Evolutionary conservation across 1,284 basidiomycete species (phyloP).

Genomic region (Grifola frondosa): DNA sequence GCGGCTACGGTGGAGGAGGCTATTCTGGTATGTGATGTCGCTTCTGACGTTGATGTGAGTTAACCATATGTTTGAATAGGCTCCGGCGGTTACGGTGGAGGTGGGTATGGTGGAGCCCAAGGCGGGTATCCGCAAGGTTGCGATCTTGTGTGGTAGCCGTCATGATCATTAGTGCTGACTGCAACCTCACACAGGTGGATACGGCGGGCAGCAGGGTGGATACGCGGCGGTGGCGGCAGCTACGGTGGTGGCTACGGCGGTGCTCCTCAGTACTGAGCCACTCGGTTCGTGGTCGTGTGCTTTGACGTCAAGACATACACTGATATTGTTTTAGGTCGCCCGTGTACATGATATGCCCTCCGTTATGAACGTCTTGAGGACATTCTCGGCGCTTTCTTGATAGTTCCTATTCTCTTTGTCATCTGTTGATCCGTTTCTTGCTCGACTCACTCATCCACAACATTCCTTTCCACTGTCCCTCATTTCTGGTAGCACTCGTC

Average conservation of each 20-base stretch:
- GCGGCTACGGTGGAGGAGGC: conserved; percentile 32
- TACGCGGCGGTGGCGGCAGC: conserved; percentile 20
- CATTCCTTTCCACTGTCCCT: conserved; percentile 34
- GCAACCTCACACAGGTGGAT: conserved; percentile 22
- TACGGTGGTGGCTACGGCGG: conserved; percentile 20
- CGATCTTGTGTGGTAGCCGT: conserved; percentile 12
- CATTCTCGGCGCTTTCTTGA: conserved; percentile 12
- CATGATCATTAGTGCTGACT: conserved; percentile 20
- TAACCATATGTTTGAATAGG: conserved; percentile 1
- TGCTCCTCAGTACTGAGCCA: conserved; percentile 22
- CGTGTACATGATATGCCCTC: not conserved
- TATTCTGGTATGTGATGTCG: conserved; percentile 11
- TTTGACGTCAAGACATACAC: not conserved
- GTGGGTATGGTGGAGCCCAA: conserved; percentile 21
- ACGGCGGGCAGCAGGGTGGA: conserved; percentile 32
- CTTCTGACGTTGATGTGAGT: conserved; percentile 3
- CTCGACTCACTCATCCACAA: conserved; percentile 38
- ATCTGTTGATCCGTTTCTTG: conserved; percentile 22
- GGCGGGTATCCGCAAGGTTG: conserved; percentile 24
- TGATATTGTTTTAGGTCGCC: not conserved
- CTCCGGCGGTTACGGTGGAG: conserved; percentile 31
- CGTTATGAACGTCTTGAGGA: not conserved
- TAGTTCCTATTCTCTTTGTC: conserved; percentile 13
- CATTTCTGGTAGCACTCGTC: conserved; percentile 39
- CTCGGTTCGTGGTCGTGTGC: not conserved